A percentile compares a stretch with the other conserved stretches of the same genome.
phyloP scores from a whole-genome alignment of 179 eudicot genomes.

The Silene coronaria region DNA sequence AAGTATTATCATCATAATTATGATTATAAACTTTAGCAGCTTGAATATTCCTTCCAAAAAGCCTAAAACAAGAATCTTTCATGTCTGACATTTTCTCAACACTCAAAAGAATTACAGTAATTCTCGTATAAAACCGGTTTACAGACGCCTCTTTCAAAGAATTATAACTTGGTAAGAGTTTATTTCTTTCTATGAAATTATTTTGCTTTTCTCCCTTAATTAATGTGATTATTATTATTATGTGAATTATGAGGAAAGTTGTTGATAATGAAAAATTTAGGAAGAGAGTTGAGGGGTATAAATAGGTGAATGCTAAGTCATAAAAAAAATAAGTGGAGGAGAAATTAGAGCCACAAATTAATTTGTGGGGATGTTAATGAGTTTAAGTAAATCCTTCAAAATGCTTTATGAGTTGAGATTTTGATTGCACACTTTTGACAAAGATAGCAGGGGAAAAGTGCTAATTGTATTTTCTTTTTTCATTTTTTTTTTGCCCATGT shows the following conservation, averaged over 20 bases:
- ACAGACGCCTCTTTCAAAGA: too few relatives aligned
- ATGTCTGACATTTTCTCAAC: slow-evolving; percentile 35
- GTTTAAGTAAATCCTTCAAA: slow-evolving; percentile 25
- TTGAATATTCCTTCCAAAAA: slow-evolving; percentile 69
- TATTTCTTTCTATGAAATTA: too few relatives aligned
- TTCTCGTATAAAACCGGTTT: not conserved
- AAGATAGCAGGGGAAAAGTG: slow-evolving; percentile 19
- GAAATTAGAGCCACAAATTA: slow-evolving; percentile 52
- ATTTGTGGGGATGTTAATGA: slow-evolving; percentile 27
- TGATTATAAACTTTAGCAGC: slow-evolving; percentile 3
- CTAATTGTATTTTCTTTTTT: slow-evolving; percentile 18
- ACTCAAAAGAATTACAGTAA: too few relatives aligned
- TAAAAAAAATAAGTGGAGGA: slow-evolving; percentile 19
- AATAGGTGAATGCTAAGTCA: slow-evolving; percentile 38
- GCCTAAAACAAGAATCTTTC: slow-evolving; percentile 50
- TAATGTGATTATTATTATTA: not conserved
- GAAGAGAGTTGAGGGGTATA: not conserved
- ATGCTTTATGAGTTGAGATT: slow-evolving; percentile 23
- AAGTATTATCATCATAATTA: not conserved
- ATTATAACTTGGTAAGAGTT: too few relatives aligned
- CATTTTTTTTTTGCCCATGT: slow-evolving; percentile 31
- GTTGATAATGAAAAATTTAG: slow-evolving; percentile 7
- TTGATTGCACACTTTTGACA: slow-evolving; percentile 26
- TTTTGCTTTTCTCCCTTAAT: not conserved
- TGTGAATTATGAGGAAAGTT: not conserved